Conservation (phyloP, 2,329 filamentous ascomycete species). For the Neocatenulostroma microsporum region DNA sequence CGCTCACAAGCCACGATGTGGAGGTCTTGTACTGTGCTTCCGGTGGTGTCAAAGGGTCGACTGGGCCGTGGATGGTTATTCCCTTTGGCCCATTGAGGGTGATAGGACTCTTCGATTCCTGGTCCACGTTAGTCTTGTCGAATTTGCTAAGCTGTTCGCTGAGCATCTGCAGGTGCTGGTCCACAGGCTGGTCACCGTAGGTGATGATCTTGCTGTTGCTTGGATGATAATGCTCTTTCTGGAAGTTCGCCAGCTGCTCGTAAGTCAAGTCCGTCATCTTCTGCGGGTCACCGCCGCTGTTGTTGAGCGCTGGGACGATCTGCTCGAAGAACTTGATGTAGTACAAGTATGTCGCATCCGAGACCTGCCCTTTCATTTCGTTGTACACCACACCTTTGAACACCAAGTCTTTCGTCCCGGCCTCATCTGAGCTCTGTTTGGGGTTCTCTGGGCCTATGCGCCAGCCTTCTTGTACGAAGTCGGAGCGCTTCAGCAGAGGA, state of each 20-base stretch:
- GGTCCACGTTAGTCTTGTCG: slow-evolving; percentile 59
- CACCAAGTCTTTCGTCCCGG: slow-evolving; percentile 55
- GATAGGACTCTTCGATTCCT: slow-evolving; percentile 68
- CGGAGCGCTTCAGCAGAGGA: slow-evolving; percentile 78
- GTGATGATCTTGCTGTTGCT: slow-evolving; percentile 96
- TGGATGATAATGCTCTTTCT: slow-evolving; percentile 89
- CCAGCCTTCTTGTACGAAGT: slow-evolving; percentile 97
- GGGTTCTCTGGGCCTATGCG: slow-evolving; percentile 88
- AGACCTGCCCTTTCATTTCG: slow-evolving; percentile 99
- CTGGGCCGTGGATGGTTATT: slow-evolving; percentile 68
- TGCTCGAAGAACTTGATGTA: slow-evolving; percentile 94
- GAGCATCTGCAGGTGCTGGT: slow-evolving; percentile 71
- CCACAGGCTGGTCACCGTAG: slow-evolving; percentile 85
- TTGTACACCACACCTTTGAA: slow-evolving; percentile 99
- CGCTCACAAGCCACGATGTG: slow-evolving; percentile 82
- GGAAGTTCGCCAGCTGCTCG: slow-evolving; percentile 79
- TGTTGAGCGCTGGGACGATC: slow-evolving; percentile 89
- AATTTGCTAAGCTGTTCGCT: slow-evolving; percentile 68
- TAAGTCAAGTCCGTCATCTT: slow-evolving; percentile 95
- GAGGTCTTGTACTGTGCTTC: slow-evolving; percentile 92
- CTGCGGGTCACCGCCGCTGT: slow-evolving; percentile 91
- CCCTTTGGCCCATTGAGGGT: slow-evolving; percentile 61
- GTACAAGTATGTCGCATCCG: slow-evolving; percentile 90
- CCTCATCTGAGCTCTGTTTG: slow-evolving; percentile 28
- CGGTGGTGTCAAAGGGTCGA: slow-evolving; percentile 76